Conservation (phyloP, 169 alveolate genomes). For the Cryptosporidium canis region DNA sequence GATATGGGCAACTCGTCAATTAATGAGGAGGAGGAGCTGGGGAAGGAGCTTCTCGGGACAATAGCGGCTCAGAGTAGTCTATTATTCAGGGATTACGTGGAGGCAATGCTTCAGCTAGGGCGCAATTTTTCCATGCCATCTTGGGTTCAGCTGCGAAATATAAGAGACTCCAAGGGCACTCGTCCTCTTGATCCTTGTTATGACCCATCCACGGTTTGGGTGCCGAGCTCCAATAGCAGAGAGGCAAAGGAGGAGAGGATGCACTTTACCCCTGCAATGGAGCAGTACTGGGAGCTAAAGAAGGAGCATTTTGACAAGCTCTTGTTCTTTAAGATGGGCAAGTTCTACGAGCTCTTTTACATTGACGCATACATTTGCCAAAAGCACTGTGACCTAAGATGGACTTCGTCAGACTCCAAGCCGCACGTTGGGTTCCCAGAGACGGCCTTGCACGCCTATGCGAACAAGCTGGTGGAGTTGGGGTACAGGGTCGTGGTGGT, state of each 20-base stretch:
- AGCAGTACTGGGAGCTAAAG: slow-evolving; percentile 97
- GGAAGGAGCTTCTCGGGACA: slow-evolving; percentile 68
- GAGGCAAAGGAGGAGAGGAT: slow-evolving; percentile 83
- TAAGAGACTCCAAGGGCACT: slow-evolving; percentile 88
- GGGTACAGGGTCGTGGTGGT: slow-evolving; percentile 98
- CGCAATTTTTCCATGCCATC: slow-evolving; percentile 54
- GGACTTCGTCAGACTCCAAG: slow-evolving; percentile 97
- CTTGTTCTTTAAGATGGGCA: slow-evolving; percentile 97
- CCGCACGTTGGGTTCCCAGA: slow-evolving; percentile 99
- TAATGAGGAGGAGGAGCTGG: slow-evolving; percentile 71
- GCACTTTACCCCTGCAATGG: slow-evolving; percentile 97
- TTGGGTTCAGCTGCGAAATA: slow-evolving; percentile 81
- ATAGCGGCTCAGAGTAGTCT: slow-evolving; percentile 68
- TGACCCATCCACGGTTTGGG: slow-evolving; percentile 92
- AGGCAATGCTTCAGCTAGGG: slow-evolving; percentile 41
- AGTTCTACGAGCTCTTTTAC: slow-evolving; percentile 91
- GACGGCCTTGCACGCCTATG: slow-evolving; percentile 92
- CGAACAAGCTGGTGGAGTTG: slow-evolving; percentile 88
- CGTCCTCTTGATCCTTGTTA: slow-evolving; percentile 88
- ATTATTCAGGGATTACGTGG: slow-evolving; percentile 52
- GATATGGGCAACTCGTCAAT: background rate
- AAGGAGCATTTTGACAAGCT: slow-evolving; percentile 93
- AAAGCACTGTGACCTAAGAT: slow-evolving; percentile 92
- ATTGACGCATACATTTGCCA: slow-evolving; percentile 96
- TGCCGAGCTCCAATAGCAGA: slow-evolving; percentile 90